Conservation (phyloP, 1,284 basidiomycete species). For the Irpex rosettiformis region DNA sequence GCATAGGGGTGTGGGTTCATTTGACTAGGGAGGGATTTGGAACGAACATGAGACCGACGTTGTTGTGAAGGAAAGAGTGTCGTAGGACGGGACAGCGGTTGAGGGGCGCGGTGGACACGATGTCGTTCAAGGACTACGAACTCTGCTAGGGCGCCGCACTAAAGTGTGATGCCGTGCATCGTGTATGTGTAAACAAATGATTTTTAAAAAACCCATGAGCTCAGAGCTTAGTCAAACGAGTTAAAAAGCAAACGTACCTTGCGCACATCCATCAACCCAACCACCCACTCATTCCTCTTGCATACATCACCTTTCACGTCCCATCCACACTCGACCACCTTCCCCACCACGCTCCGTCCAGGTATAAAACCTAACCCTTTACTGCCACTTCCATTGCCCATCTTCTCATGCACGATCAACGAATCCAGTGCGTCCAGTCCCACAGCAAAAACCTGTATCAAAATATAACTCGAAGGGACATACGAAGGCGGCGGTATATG, state of each 20-base stretch:
- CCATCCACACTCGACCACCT: conserved; percentile 76
- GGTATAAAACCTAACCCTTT: conserved; percentile 69
- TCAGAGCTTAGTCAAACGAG: no score
- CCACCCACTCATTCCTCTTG: conserved; percentile 78
- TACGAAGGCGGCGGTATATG: conserved; percentile 74
- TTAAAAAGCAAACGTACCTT: conserved; percentile 52
- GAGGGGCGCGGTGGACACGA: conserved; percentile 68
- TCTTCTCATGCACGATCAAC: conserved; percentile 51
- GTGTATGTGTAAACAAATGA: conserved; percentile 1
- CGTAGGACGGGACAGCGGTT: conserved; percentile 36
- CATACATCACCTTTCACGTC: conserved; percentile 67
- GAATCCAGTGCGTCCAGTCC: conserved; percentile 75
- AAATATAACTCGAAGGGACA: conserved; percentile 61
- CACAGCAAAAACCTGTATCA: conserved; percentile 85
- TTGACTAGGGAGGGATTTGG: conserved; percentile 18
- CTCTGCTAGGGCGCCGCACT: conserved; percentile 82
- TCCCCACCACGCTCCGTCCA: conserved; percentile 79
- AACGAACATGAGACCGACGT: conserved; percentile 20
- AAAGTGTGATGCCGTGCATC: no score
- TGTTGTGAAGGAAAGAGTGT: conserved; percentile 22
- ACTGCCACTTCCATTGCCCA: conserved; percentile 21
- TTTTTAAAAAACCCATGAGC: background rate
- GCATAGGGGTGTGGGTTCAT: conserved; percentile 15
- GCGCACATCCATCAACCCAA: conserved; percentile 71
- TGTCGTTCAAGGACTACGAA: conserved; percentile 80